Evolutionary conservation across 75 land plant genomes (phyloP).

Genomic region (Pinus albicaulis): DNA sequence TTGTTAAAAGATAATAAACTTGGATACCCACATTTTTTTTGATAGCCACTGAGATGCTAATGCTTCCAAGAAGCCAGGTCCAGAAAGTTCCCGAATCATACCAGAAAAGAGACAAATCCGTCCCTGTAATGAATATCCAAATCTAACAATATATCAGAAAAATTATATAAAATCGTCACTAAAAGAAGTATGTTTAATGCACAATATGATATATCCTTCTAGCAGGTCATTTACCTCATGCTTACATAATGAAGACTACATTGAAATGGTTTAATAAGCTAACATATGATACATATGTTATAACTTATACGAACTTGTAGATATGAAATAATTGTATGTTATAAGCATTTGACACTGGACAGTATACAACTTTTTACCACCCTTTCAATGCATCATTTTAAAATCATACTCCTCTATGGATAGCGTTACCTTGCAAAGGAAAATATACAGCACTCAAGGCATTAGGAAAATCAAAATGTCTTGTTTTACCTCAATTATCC

Average conservation of each 20-base stretch:
- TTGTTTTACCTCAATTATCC: slow-evolving; percentile 77
- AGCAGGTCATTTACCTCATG: background rate
- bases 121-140: slow-evolving; percentile 28
- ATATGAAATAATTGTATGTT: background rate
- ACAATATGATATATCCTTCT: too few species aligned
- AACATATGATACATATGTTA: background rate
- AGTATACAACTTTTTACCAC: background rate
- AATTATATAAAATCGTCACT: background rate
- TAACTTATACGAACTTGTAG: background rate
- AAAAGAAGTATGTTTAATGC: background rate
- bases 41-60: slow-evolving; percentile 65
- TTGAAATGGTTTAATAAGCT: background rate
- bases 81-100: slow-evolving; percentile 71
- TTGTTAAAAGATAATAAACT: background rate
- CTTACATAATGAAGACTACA: background rate
- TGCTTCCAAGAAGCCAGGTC: slow-evolving; percentile 71
- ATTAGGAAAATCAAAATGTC: background rate
- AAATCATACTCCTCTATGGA: background rate
- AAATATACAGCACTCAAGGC: background rate
- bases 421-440: background rate
- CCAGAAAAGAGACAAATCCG: slow-evolving; percentile 77
- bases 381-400: background rate
- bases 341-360: too few species aligned
- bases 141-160: background rate
- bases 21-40: slow-evolving; percentile 45